phyloP scores from a whole-genome alignment of 805 yeast species.

The Candida ficus region DNA sequence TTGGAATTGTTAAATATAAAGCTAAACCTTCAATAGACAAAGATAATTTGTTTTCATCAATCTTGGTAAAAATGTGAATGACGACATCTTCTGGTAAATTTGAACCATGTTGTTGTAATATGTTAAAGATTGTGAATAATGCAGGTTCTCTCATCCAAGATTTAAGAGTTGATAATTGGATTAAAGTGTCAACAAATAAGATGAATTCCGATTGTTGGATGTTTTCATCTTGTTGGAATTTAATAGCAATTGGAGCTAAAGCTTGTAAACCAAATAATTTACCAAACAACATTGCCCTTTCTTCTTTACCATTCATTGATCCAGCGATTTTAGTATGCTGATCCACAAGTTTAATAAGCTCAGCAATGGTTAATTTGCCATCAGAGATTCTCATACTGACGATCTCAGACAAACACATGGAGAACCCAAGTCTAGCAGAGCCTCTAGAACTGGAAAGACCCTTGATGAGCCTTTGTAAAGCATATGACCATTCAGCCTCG shows the following conservation, averaged over 20 bases:
- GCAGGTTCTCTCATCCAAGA: constrained; percentile 86
- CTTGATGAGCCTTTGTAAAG: constrained; percentile 67
- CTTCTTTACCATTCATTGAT: constrained; percentile 70
- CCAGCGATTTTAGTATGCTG: constrained; percentile 34
- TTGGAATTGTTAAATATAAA: constrained; percentile 52
- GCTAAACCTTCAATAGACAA: constrained; percentile 79
- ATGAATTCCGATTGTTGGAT: constrained; percentile 30
- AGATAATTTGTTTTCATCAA: constrained; percentile 51
- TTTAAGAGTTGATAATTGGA: constrained; percentile 58
- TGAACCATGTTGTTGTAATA: constrained; percentile 31
- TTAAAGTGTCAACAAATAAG: constrained; percentile 39
- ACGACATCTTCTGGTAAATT: constrained; percentile 19
- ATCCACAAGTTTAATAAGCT: constrained; percentile 32
- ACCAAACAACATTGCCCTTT: constrained; percentile 77
- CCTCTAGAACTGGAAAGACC: constrained; percentile 82
- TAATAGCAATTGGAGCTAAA: constrained; percentile 40
- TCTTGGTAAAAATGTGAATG: constrained; percentile 32
- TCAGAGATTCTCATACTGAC: constrained; percentile 31
- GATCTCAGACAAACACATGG: constrained; percentile 79
- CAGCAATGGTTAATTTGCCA: constrained; percentile 31
- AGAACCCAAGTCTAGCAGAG: constrained; percentile 81
- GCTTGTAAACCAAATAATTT: constrained; percentile 80
- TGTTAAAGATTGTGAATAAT: constrained; percentile 61
- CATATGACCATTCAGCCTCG: constrained; percentile 72
- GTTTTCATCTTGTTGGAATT: constrained; percentile 1